Conservation (phyloP, 1,284 basidiomycete species). For the Cryptococcus wingfieldii region DNA sequence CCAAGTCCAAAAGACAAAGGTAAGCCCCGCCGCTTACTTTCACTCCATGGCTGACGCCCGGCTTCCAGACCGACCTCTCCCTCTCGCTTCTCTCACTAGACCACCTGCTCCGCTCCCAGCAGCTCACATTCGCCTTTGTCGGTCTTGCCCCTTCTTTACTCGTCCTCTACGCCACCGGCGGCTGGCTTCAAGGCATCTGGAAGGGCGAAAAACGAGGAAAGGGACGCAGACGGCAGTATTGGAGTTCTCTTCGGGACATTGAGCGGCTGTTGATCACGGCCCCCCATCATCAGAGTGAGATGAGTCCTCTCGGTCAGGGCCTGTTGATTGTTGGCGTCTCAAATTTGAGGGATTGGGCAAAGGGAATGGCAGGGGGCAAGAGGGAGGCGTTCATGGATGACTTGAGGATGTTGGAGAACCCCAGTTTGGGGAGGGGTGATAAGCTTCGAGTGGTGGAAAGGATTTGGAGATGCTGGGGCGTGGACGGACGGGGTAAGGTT, state of each 20-base stretch:
- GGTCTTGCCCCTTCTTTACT: conserved; percentile 87
- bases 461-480: conserved; percentile 87
- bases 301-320: conserved; percentile 50
- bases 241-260: conserved; percentile 53
- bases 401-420: conserved; percentile 74
- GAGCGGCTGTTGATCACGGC: conserved; percentile 60
- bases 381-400: conserved; percentile 74
- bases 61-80: conserved; percentile 77
- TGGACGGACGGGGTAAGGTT: conserved; percentile 23
- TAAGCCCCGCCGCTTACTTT: conserved; percentile 39
- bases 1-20: conserved; percentile 96
- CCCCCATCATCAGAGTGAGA: conserved; percentile 39
- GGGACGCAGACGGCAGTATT: conserved; percentile 45
- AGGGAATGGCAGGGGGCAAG: conserved; percentile 30
- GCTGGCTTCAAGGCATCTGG: conserved; percentile 57
- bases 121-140: conserved; percentile 94
- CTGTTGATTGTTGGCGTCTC: conserved; percentile 51
- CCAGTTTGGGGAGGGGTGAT: conserved; percentile 59
- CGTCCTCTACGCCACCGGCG: conserved; percentile 67
- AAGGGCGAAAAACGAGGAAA: conserved; percentile 48
- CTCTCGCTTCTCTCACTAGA: conserved; percentile 76
- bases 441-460: conserved; percentile 74
- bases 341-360: conserved; percentile 46
- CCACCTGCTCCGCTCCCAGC: conserved; percentile 87
- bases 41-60: not conserved